Percentiles rank a stretch among this genome's conserved stretches.
phyloP scores from a whole-genome alignment of 2,329 filamentous ascomycete species.

The Cercospora sp. region DNA sequence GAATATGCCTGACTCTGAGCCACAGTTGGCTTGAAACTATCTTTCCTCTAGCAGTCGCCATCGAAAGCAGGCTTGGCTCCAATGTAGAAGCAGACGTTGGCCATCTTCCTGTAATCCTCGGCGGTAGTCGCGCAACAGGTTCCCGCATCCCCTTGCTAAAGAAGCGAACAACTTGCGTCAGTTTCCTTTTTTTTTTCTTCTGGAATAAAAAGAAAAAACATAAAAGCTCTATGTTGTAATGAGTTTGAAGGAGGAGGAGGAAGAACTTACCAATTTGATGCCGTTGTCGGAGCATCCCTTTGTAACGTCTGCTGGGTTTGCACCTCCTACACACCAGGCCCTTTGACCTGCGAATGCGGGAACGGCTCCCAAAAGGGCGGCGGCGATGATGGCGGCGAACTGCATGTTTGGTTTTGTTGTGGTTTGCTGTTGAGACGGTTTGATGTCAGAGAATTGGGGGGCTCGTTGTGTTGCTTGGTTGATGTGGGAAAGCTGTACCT shows the following conservation, averaged over 20 bases:
- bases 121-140: background rate
- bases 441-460: background rate
- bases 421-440: background rate
- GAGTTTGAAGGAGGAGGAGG: background rate
- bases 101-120: background rate
- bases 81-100: background rate
- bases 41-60: background rate
- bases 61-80: background rate
- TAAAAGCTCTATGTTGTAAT: background rate
- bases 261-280: background rate
- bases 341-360: background rate
- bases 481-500: background rate
- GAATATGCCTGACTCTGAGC: background rate
- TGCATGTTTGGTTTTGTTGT: background rate
- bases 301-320: background rate
- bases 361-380: background rate
- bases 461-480: background rate
- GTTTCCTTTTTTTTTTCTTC: background rate
- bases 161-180: background rate
- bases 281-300: background rate
- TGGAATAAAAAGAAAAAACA: background rate
- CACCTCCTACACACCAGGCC: background rate
- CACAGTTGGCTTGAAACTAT: background rate
- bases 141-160: background rate
- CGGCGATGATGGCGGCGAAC: background rate